Conservation (phyloP, 2,329 filamentous ascomycete genomes). For the Alternaria ventricosa region DNA sequence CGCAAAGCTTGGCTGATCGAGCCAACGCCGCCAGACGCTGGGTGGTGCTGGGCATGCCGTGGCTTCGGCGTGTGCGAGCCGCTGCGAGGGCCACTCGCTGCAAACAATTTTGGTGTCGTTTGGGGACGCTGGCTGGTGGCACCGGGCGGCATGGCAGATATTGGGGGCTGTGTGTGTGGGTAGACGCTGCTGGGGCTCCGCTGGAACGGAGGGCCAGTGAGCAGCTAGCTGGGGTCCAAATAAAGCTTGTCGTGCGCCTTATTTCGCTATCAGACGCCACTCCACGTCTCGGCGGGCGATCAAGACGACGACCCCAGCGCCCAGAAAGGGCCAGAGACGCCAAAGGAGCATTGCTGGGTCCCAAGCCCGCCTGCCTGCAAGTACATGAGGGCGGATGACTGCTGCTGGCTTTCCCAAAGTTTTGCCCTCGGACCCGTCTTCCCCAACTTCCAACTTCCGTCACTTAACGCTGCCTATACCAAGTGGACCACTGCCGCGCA, state of each 20-base stretch:
- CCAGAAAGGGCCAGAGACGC: conserved; percentile 34
- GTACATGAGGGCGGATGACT: conserved; percentile 31
- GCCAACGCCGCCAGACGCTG: conserved; percentile 23
- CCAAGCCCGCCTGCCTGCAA: conserved; percentile 19
- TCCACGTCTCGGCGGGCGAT: conserved; percentile 46
- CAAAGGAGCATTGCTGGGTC: conserved; percentile 27
- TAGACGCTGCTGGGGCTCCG: conserved; percentile 9
- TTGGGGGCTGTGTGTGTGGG: conserved; percentile 9
- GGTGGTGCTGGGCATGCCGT: conserved; percentile 28
- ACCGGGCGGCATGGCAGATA: neutral
- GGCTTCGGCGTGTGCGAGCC: neutral
- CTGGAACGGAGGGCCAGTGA: conserved; percentile 19
- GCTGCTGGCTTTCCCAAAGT: conserved; percentile 25
- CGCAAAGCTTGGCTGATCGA: conserved; percentile 37
- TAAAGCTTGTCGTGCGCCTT: conserved; percentile 49
- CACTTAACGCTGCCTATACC: neutral
- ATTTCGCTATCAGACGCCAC: conserved; percentile 46
- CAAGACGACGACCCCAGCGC: conserved; percentile 38
- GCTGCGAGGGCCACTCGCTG: neutral
- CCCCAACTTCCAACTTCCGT: neutral
- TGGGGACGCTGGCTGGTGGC: neutral
- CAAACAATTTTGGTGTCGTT: neutral
- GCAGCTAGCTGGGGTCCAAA: conserved; percentile 43
- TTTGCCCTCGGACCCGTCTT: conserved; percentile 13
- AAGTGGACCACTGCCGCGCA: conserved; percentile 13